These are phyloP conservation scores for Calonectria hongkongensis DNA, from an alignment of 2,329 filamentous ascomycete species.

Conservation along the genomic window DNA sequence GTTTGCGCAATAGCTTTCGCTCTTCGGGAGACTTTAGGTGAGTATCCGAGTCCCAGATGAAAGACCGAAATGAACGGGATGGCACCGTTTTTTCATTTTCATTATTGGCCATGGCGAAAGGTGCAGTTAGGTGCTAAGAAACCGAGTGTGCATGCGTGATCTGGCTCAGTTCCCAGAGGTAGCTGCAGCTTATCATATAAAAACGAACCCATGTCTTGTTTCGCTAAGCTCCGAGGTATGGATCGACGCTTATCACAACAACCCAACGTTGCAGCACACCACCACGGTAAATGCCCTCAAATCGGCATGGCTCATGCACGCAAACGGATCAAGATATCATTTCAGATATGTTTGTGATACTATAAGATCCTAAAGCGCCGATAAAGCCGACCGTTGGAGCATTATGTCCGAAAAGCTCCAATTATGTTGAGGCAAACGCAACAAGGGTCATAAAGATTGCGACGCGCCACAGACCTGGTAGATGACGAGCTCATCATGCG, in stretches of 20 bases:
- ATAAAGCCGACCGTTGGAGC: background rate
- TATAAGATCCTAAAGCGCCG: background rate
- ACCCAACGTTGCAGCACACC: conserved; percentile 17
- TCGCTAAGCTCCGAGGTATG: background rate
- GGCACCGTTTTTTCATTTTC: background rate
- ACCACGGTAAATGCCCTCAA: conserved; percentile 10
- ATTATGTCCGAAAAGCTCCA: background rate
- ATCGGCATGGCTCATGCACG: conserved; percentile 6
- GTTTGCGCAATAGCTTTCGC: conserved; percentile 34
- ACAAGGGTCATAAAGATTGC: background rate
- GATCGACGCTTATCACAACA: conserved; percentile 23
- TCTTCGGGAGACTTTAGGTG: conserved; percentile 36
- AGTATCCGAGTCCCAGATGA: conserved; percentile 38
- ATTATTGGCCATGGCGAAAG: background rate
- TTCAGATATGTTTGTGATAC: background rate
- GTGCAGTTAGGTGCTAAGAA: background rate
- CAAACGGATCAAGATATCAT: background rate
- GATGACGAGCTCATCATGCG: conserved; percentile 15
- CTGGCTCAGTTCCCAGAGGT: too few species aligned
- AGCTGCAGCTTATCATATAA: background rate
- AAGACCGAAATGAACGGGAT: conserved; percentile 12
- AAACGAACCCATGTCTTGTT: background rate
- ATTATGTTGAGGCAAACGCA: background rate
- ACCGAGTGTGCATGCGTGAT: background rate
- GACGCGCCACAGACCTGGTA: conserved; percentile 5